Evolutionary conservation across 1,284 basidiomycete genomes (phyloP), one percentile per base, ranked within the genome.

Genomic region (Ceratobasidium sp.): DNA sequence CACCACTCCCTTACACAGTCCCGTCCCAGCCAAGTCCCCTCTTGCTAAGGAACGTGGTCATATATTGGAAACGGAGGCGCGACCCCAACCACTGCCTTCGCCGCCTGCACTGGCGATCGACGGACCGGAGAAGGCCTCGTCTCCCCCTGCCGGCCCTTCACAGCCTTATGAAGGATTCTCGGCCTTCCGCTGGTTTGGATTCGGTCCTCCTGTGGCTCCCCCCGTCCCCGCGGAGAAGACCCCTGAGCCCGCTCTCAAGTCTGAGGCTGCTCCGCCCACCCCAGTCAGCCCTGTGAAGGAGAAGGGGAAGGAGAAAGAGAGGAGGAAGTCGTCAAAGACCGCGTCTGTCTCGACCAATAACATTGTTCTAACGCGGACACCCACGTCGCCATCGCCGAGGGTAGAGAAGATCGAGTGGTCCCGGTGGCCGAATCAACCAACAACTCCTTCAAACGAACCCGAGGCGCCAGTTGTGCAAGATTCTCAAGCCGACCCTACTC

Each of bases 131-230:
- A 46, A 15, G 44, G 15, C 29, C 29, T 11, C 59, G 25, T 11
- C 57, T 40, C 44, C 61, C 8, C 19, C 44, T 11, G 22, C 43
- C 17, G 40, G 17, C 7, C 11, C 69, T 22, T 37, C 59, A 34
- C n/a, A 44, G 13, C 15, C 51, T 8, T 40, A 37, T 7, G 71
- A 37, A 15, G 57, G 56, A 25, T 64, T 74, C 49, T 52, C 57
- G 17, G 59, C 59, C n/a, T 64, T 74, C 59, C 71, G 71, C 19
- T 74, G 71, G 71, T 61, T 74, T 49, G 71, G 71, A 25, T 74
- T 65, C n/a, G 59, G 59, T 9, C 4, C 29, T 1, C 44, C 59
- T 9, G 15, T 32, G 1, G 4, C 71, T 22, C 7, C 19, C 9
- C 15, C 37, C 17, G 52, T n/a, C 19, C 59, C 59, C 19, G 46